Evolutionary conservation across 2,329 filamentous ascomycete species (phyloP).

Genomic region (Colletotrichum euphorbiae): DNA sequence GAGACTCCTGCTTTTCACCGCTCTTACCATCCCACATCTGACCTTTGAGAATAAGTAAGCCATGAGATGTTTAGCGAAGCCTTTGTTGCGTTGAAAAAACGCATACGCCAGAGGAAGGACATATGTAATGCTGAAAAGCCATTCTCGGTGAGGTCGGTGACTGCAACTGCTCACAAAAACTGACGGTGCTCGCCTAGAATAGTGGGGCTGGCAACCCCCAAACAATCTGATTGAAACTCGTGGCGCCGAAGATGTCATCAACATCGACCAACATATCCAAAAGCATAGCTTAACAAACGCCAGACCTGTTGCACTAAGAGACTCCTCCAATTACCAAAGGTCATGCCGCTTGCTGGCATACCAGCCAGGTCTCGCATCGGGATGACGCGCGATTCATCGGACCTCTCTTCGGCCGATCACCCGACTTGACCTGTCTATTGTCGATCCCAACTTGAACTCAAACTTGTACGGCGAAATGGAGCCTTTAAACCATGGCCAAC

Average conservation of each 20-base stretch:
- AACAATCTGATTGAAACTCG: conserved; percentile 25
- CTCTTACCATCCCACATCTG: too few relatives aligned
- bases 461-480: neutral
- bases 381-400: neutral
- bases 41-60: too few relatives aligned
- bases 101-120: too few relatives aligned
- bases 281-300: neutral
- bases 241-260: neutral
- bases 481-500: neutral
- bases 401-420: neutral
- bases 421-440: conserved; percentile 11
- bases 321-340: neutral
- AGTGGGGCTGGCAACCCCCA: conserved; percentile 8
- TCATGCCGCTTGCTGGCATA: neutral
- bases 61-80: too few relatives aligned
- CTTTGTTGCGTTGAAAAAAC: too few relatives aligned
- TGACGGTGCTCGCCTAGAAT: neutral
- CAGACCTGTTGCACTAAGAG: neutral
- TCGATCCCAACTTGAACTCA: neutral
- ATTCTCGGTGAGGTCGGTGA: neutral
- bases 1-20: too few relatives aligned
- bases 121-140: neutral
- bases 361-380: neutral
- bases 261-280: neutral
- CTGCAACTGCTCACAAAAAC: neutral